These are phyloP conservation scores for Agrocybe chaxingu DNA, from an alignment of 768 basidiomycete genomes.

Conservation along the genomic window DNA sequence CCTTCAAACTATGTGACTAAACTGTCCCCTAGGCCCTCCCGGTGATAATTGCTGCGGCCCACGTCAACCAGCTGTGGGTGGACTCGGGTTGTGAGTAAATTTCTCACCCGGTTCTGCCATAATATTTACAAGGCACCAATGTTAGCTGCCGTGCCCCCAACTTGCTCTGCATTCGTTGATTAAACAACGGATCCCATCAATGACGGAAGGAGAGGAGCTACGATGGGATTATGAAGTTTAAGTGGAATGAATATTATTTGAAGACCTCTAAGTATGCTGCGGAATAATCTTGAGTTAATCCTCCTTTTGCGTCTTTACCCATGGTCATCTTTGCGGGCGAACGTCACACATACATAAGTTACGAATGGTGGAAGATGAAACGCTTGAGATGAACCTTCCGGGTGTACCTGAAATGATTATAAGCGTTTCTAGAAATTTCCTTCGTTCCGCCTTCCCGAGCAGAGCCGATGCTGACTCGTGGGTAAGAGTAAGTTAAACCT, in stretches of 20 bases:
- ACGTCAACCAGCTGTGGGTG: not conserved
- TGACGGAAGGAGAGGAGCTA: not conserved
- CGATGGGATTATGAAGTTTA: not conserved
- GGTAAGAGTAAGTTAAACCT: too few species aligned
- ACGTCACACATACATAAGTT: not conserved
- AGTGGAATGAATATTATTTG: not conserved
- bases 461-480: too few species aligned
- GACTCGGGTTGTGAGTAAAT: not conserved
- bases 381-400: too few species aligned
- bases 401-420: too few species aligned
- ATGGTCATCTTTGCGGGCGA: too few species aligned
- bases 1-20: not conserved
- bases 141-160: slow-evolving; percentile 16
- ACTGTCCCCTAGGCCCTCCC: not conserved
- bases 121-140: not conserved
- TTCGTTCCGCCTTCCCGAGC: too few species aligned
- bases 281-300: too few species aligned
- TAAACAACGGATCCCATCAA: not conserved
- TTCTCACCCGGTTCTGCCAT: too few species aligned
- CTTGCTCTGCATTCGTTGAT: slow-evolving; percentile 14
- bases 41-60: not conserved
- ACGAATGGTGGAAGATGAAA: not conserved
- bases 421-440: too few species aligned
- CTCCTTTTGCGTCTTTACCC: too few species aligned
- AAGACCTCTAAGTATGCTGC: too few species aligned